A percentile compares a stretch with the other conserved stretches of the same genome.
phyloP scores from a whole-genome alignment of 176 grass and related monocot species.

The Bolboschoenus planiculmis region DNA sequence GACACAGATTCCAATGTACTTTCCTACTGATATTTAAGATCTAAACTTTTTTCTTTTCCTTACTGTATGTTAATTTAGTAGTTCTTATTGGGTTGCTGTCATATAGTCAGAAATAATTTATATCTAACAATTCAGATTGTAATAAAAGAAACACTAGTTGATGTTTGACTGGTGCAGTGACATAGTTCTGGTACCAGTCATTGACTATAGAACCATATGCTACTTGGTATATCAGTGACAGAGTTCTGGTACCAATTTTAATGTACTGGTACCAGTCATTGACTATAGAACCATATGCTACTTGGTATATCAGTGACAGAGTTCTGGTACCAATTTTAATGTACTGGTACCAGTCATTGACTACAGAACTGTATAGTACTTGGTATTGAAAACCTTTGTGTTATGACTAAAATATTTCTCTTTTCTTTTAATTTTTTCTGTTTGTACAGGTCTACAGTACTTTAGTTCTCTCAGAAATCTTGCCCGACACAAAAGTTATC shows the following conservation, averaged over 20 bases:
- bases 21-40: constrained; percentile 4
- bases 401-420: background rate
- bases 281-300: no score
- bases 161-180: background rate
- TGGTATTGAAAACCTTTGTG: background rate
- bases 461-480: constrained; percentile 56
- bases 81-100: background rate
- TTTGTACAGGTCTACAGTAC: constrained; percentile 58
- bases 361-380: background rate
- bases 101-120: background rate
- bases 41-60: background rate
- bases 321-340: background rate
- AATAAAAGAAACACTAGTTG: background rate
- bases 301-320: no score
- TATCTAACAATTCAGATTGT: background rate
- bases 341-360: background rate
- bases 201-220: no score
- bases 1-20: constrained; percentile 86
- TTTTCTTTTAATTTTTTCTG: background rate
- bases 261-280: no score
- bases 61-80: background rate
- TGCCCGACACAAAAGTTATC: constrained; percentile 72
- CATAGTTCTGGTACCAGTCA: no score
- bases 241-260: background rate
- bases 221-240: no score